Evolutionary conservation across 192 early-diverging fungal genomes (phyloP), one percentile per base, ranked within the genome.

Genomic region (Backusella psychrophila): DNA sequence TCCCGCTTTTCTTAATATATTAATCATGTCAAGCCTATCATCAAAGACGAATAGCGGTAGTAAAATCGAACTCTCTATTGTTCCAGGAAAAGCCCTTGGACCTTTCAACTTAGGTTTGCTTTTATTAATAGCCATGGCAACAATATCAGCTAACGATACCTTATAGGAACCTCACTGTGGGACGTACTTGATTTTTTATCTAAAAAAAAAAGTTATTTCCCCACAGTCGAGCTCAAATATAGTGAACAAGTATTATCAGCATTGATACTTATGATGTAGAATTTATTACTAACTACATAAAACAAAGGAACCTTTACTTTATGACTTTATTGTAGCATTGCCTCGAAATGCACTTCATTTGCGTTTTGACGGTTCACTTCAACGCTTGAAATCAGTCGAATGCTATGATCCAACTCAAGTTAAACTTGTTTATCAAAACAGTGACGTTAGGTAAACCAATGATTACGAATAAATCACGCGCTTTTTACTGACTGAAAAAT

Each of bases 171-270:
- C 5, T 89, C 91, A 0, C 68, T 93, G 2, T 90, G 90, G 81
- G 89, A 89, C 29, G 73, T 90, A 5, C 83, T 90, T 17, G 78
- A 81, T 14, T 81, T 86, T 34, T 72, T 93, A 15, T 81, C 86
- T 2, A 85, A 88, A 35, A 83, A 79, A 67, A 83, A 81, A 11
- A 68, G 75, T 2, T 72, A 84, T 49, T 84, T 92, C 44, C 88
- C 90, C 21, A 69, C 78, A 21, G 90, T 93, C 4, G 88, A 91
- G 26, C 82, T 90, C 53, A 91, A 87, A 63, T 92, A 92, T 73
- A 83, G 81, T 38, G 85, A 92, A 39, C 81, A 88, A 73, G 89
- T 90, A 86, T 69, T 35, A 26, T 69, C 2, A 23, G 44, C 42
- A 70, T 12, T 21, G 19, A 33, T 38, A 14, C 41, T 14, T 38